phyloP scores from a whole-genome alignment of 2,329 filamentous ascomycete species.

The Fusarium sacchari region DNA sequence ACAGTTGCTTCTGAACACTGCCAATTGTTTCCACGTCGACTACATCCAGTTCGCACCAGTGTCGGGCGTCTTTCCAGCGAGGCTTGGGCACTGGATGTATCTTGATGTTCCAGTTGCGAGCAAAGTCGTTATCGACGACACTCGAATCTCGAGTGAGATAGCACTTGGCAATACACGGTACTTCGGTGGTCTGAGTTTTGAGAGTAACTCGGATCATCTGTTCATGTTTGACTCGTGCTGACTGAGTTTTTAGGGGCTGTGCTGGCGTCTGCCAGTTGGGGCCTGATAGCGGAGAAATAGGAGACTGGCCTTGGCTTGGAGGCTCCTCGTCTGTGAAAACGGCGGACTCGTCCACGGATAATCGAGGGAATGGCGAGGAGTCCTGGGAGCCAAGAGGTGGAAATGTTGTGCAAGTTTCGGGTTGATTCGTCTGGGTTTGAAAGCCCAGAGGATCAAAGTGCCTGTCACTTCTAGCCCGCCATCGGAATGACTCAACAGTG shows the following conservation, averaged over 20 bases:
- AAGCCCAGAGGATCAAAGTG: neutral
- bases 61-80: constrained; percentile 16
- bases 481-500: neutral
- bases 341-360: constrained; percentile 6
- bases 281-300: constrained; percentile 7
- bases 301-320: constrained; percentile 20
- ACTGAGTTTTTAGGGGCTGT: constrained; percentile 11
- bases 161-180: constrained; percentile 33
- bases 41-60: constrained; percentile 26
- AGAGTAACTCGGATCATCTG: constrained; percentile 32
- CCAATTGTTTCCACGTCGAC: constrained; percentile 35
- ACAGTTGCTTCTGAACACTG: neutral
- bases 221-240: constrained; percentile 25
- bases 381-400: constrained; percentile 4
- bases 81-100: constrained; percentile 10
- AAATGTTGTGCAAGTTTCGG: neutral
- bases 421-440: neutral
- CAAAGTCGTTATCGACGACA: constrained; percentile 25
- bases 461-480: neutral
- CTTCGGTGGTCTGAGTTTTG: constrained; percentile 15
- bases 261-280: constrained; percentile 6
- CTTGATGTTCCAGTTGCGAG: constrained; percentile 10
- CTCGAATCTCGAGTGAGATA: constrained; percentile 11
- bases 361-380: constrained; percentile 3
- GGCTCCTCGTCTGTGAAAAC: constrained; percentile 10